Percentiles rank a stretch among this genome's conserved stretches.
These are phyloP conservation scores for Cytauxzoon felis DNA, from an alignment of 169 alveolate genomes.

Conservation along the genomic window DNA sequence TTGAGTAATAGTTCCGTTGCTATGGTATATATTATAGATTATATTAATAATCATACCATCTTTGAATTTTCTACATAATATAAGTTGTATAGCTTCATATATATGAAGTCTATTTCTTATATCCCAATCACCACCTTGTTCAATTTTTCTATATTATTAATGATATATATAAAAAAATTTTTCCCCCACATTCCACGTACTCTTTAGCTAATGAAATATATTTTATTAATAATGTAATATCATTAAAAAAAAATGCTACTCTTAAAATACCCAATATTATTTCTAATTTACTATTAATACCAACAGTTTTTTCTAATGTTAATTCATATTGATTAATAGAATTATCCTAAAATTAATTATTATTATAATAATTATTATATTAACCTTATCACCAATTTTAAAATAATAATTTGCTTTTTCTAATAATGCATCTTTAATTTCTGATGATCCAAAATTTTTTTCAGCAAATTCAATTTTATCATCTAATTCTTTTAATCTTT, in stretches of 20 bases:
- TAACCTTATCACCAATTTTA: conserved; percentile 76
- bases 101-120: conserved; percentile 93
- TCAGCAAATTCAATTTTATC: conserved; percentile 83
- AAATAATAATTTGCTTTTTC: conserved; percentile 82
- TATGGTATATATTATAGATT: background rate
- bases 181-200: conserved; percentile 51
- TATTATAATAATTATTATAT: background rate
- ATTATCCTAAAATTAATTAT: conserved; percentile 50
- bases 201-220: conserved; percentile 62
- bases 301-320: conserved; percentile 76
- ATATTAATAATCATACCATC: conserved; percentile 79
- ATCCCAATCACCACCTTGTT: conserved; percentile 98
- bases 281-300: conserved; percentile 75
- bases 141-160: conserved; percentile 74
- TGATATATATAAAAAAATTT: background rate
- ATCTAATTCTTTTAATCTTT: conserved; percentile 72
- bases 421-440: conserved; percentile 85
- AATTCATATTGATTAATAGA: conserved; percentile 74
- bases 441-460: conserved; percentile 86
- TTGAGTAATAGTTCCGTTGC: conserved; percentile 73
- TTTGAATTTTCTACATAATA: conserved; percentile 83
- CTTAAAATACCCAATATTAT: conserved; percentile 70
- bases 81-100: conserved; percentile 83
- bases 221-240: conserved; percentile 58
- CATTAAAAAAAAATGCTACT: conserved; percentile 66